phyloP scores from a whole-genome alignment of 495 filamentous ascomycete genomes.

The Achaetomiella virescens region DNA sequence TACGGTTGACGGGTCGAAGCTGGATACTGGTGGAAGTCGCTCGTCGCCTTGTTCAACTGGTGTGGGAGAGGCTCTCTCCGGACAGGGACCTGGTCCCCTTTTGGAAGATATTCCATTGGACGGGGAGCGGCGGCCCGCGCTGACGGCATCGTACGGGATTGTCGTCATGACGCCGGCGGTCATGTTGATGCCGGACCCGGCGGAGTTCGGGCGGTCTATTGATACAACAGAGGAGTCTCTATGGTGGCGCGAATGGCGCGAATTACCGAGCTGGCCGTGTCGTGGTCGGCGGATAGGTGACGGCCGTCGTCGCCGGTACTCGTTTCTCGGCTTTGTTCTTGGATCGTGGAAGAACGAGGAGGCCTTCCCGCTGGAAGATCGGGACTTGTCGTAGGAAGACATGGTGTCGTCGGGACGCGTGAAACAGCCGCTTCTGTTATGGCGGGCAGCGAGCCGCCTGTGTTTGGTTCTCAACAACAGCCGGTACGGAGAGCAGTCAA shows the following conservation, averaged over 20 bases:
- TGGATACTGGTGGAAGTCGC: conserved; percentile 91
- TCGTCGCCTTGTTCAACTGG: conserved; percentile 68
- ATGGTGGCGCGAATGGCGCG: conserved; percentile 72
- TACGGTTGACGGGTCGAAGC: conserved; percentile 51
- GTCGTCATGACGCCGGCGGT: conserved; percentile 82
- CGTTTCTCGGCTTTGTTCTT: conserved; percentile 68
- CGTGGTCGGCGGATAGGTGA: conserved; percentile 44
- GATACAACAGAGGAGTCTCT: conserved; percentile 73
- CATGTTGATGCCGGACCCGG: conserved; percentile 53
- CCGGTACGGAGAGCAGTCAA: conserved; percentile 19
- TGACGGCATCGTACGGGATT: conserved; percentile 79
- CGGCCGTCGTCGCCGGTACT: conserved; percentile 45
- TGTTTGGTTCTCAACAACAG: conserved; percentile 20
- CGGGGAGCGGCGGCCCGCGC: conserved; percentile 64
- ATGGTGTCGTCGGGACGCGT: conserved; percentile 37
- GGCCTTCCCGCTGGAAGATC: conserved; percentile 78
- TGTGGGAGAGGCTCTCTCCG: conserved; percentile 71
- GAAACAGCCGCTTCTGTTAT: conserved; percentile 25
- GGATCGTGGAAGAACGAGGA: conserved; percentile 65
- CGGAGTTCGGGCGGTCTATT: conserved; percentile 53
- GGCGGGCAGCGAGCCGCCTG: conserved; percentile 14
- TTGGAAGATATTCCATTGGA: conserved; percentile 67
- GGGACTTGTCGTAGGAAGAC: conserved; percentile 66
- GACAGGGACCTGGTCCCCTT: conserved; percentile 55
- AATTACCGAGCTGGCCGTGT: conserved; percentile 52